These are phyloP conservation scores for Lactifluus volemus DNA, from an alignment of 768 basidiomycete species.

Conservation along the genomic window DNA sequence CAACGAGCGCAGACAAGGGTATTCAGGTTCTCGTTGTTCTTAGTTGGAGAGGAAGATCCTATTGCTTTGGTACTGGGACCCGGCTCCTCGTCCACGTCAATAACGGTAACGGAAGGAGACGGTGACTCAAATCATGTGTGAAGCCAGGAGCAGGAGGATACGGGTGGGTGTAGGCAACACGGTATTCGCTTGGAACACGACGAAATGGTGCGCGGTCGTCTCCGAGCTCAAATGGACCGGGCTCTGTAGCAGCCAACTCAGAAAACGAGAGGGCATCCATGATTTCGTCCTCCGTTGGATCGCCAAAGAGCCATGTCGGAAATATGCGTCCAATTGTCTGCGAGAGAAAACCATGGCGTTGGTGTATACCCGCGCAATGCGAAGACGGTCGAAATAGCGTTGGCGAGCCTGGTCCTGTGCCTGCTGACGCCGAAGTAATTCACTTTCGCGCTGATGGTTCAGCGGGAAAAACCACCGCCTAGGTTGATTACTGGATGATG, in stretches of 20 bases:
- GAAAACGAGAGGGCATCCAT: slow-evolving; percentile 18
- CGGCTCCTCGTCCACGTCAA: slow-evolving; percentile 39
- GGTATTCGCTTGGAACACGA: slow-evolving; percentile 37
- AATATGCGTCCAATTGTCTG: slow-evolving; percentile 11
- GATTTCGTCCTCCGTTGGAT: slow-evolving; percentile 17
- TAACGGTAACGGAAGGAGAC: slow-evolving; percentile 32
- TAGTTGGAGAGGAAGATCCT: slow-evolving; percentile 23
- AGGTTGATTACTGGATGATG: slow-evolving; percentile 53
- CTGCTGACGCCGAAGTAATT: slow-evolving; percentile 11
- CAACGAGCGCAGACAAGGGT: slow-evolving; percentile 63
- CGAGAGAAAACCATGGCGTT: slow-evolving; percentile 15
- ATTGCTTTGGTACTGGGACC: slow-evolving; percentile 18
- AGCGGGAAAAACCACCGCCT: slow-evolving; percentile 54
- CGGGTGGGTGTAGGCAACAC: slow-evolving; percentile 57
- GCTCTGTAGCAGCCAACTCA: slow-evolving; percentile 3
- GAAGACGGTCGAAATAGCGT: slow-evolving; percentile 9
- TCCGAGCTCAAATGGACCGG: not conserved
- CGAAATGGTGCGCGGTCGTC: not conserved
- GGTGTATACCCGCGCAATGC: slow-evolving; percentile 10
- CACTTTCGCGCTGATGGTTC: slow-evolving; percentile 22
- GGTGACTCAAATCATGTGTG: slow-evolving; percentile 49
- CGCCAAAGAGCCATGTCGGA: slow-evolving; percentile 17
- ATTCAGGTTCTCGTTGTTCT: slow-evolving; percentile 29
- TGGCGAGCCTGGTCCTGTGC: slow-evolving; percentile 9
- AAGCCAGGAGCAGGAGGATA: slow-evolving; percentile 49